These are phyloP conservation scores for Curvularia verruculosa DNA, from an alignment of 2,329 filamentous ascomycete species.

Conservation along the genomic window DNA sequence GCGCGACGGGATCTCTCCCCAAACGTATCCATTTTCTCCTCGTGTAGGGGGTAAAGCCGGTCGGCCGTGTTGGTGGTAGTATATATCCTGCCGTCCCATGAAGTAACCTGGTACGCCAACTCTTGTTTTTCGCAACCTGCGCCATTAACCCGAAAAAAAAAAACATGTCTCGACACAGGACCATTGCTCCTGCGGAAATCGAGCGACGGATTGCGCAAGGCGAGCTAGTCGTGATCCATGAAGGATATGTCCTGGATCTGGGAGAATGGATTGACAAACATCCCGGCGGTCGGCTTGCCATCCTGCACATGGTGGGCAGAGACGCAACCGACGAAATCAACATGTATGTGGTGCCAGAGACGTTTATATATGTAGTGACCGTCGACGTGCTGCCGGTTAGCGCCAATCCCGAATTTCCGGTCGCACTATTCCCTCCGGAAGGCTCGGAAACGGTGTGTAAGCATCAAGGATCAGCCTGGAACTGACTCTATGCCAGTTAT, in stretches of 20 bases:
- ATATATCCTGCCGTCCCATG: slow-evolving; percentile 18
- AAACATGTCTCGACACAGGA: slow-evolving; percentile 30
- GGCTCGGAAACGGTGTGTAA: slow-evolving; percentile 13
- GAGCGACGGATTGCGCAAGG: slow-evolving; percentile 62
- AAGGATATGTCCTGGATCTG: slow-evolving; percentile 62
- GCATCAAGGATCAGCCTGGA: slow-evolving; percentile 24
- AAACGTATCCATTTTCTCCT: slow-evolving; percentile 12
- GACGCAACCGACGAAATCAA: slow-evolving; percentile 66
- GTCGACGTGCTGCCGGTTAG: slow-evolving; percentile 12
- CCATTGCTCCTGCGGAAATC: slow-evolving; percentile 56
- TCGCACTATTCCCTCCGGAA: slow-evolving; percentile 11
- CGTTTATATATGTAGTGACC: slow-evolving; percentile 11
- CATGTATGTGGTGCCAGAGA: slow-evolving; percentile 52
- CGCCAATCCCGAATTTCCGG: slow-evolving; percentile 6
- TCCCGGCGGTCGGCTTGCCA: slow-evolving; percentile 64
- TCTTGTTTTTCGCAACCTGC: slow-evolving; percentile 9
- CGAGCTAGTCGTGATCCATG: slow-evolving; percentile 62
- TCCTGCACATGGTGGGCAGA: slow-evolving; percentile 66
- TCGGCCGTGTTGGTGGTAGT: slow-evolving; percentile 8
- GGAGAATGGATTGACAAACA: slow-evolving; percentile 65
- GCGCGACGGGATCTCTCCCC: slow-evolving; percentile 12
- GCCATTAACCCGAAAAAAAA: neutral
- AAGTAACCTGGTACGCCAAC: slow-evolving; percentile 4
- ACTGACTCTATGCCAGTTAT: slow-evolving; percentile 56
- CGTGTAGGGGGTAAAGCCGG: slow-evolving; percentile 1